A percentile compares a stretch with the other conserved stretches of the same genome.
phyloP scores from a whole-genome alignment of 371 early-diverging fungal species.

The Mucor velutinosus region DNA sequence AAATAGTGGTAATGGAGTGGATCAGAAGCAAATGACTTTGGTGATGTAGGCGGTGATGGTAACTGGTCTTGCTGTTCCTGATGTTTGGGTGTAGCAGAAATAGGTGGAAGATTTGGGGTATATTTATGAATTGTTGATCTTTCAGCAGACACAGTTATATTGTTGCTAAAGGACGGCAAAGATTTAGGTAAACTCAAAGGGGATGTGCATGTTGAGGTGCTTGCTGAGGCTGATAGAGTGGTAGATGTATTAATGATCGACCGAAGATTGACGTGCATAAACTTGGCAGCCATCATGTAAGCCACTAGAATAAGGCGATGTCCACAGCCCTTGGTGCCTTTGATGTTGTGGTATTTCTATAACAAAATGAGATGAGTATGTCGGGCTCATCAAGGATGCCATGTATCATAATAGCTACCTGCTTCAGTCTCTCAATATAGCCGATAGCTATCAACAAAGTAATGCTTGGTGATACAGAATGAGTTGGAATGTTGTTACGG shows the following conservation, averaged over 20 bases:
- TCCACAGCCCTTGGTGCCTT: conserved; percentile 33
- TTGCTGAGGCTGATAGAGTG: neutral
- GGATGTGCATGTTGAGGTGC: neutral
- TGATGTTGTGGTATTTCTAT: conserved; percentile 26
- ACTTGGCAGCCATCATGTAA: conserved; percentile 34
- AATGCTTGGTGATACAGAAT: conserved; percentile 31
- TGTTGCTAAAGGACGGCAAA: neutral
- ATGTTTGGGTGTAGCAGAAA: neutral
- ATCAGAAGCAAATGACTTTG: conserved; percentile 15
- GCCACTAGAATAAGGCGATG: conserved; percentile 30
- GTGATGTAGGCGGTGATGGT: conserved; percentile 33
- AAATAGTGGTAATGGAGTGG: conserved; percentile 31
- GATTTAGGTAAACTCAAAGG: neutral
- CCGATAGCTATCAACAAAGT: conserved; percentile 30
- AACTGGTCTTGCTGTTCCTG: neutral
- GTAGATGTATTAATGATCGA: conserved; percentile 17
- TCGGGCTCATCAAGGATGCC: neutral
- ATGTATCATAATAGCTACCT: conserved; percentile 6
- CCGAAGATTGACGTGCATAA: conserved; percentile 27
- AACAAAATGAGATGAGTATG: neutral
- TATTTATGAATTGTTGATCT: conserved; percentile 9
- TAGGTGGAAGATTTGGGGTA: conserved; percentile 7
- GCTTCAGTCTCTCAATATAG: conserved; percentile 28
- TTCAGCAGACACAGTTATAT: conserved; percentile 1
- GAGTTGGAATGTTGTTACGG: conserved; percentile 19